These are phyloP conservation scores for Hymenoscyphus fructigenus DNA, from an alignment of 2,329 filamentous ascomycete genomes.

Conservation along the genomic window DNA sequence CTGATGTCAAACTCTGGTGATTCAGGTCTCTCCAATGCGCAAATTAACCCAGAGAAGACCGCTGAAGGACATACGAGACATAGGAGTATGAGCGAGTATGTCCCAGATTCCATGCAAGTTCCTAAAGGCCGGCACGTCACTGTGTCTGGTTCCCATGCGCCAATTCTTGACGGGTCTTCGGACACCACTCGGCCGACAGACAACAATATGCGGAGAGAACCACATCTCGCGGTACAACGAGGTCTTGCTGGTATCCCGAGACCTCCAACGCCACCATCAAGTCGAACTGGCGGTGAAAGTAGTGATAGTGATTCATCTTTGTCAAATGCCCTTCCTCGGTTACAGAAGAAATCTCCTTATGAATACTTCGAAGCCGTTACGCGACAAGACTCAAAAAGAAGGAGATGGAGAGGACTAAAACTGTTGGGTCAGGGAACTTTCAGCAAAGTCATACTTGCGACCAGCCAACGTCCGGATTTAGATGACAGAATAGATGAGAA, in stretches of 20 bases:
- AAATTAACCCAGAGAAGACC: constrained; percentile 31
- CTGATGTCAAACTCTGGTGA: constrained; percentile 36
- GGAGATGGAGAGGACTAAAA: constrained; percentile 77
- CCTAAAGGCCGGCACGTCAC: constrained; percentile 69
- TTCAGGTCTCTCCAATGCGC: constrained; percentile 20
- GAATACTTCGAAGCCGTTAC: constrained; percentile 72
- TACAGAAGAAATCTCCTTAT: constrained; percentile 41
- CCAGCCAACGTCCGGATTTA: constrained; percentile 64
- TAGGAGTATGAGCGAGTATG: constrained; percentile 86
- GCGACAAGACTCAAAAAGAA: constrained; percentile 65
- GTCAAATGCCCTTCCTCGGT: constrained; percentile 38
- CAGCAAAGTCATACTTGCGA: constrained; percentile 89
- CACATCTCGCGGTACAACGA: constrained; percentile 74
- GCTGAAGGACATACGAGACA: constrained; percentile 60
- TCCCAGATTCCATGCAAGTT: constrained; percentile 67
- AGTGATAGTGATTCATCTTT: constrained; percentile 50
- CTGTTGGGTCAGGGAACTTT: constrained; percentile 91
- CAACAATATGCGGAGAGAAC: constrained; percentile 68
- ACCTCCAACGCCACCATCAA: constrained; percentile 79
- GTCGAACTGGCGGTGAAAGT: constrained; percentile 61
- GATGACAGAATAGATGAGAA: constrained; percentile 42
- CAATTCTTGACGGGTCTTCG: constrained; percentile 41
- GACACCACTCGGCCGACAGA: constrained; percentile 46
- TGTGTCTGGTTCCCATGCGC: constrained; percentile 62
- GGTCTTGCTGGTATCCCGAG: constrained; percentile 65